Percentiles rank a stretch among this genome's conserved stretches.
Conservation (phyloP, 2,329 filamentous ascomycete species). For the Diaporthe ampelina region DNA sequence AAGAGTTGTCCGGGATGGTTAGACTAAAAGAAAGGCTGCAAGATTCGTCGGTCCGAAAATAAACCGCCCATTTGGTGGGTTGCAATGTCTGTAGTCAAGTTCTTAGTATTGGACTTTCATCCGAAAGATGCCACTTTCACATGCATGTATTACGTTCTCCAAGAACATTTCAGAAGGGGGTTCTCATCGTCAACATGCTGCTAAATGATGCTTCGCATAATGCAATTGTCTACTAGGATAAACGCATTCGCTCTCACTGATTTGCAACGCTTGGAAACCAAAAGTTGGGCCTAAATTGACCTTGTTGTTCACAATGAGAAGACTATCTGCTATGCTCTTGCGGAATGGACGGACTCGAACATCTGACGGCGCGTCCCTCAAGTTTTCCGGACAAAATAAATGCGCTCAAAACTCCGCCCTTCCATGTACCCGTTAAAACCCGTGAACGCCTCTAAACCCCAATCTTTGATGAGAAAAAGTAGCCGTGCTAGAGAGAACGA, state of each 20-base stretch:
- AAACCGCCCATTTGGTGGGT: too few relatives aligned
- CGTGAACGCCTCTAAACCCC: constrained; percentile 28
- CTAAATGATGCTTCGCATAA: too few relatives aligned
- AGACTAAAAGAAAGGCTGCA: too few relatives aligned
- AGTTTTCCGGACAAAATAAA: constrained; percentile 8
- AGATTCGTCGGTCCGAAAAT: too few relatives aligned
- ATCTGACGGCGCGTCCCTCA: neutral
- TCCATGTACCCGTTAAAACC: constrained; percentile 9
- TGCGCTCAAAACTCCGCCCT: constrained; percentile 34
- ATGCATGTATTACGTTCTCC: too few relatives aligned
- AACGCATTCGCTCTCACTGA: neutral
- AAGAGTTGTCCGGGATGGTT: too few relatives aligned
- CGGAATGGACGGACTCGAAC: neutral
- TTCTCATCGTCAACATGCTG: too few relatives aligned
- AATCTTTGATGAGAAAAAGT: constrained; percentile 1
- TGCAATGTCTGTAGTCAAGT: too few relatives aligned
- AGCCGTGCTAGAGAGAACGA: neutral
- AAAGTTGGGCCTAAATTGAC: neutral
- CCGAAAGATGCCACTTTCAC: too few relatives aligned
- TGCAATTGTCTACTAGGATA: too few relatives aligned
- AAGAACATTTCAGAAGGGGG: too few relatives aligned
- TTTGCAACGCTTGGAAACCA: neutral
- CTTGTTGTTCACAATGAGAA: neutral
- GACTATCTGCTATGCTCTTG: constrained; percentile 25
- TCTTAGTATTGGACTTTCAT: too few relatives aligned